Base-by-base conservation (phyloP, 176 grass and related monocot species). In the Puya raimondii region DNA sequence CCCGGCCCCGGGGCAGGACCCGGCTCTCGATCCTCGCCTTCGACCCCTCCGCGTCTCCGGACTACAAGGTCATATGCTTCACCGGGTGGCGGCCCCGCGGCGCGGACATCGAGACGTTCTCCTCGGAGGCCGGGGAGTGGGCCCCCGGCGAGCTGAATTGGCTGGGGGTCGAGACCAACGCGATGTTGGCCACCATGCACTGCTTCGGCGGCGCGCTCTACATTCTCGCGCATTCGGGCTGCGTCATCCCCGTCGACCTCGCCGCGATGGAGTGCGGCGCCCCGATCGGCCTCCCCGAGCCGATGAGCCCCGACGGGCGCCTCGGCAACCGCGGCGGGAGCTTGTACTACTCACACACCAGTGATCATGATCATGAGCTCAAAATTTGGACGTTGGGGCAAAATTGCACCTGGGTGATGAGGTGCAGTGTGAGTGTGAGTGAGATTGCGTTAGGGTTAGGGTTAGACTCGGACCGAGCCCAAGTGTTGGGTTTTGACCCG, bases 171-270 rank as follows among this genome's bases (percentile, higher is more conserved):
- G 74, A 81, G 70, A 86, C 87, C 53, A 83, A 91, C 72, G 61
- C 88, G 72, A 91, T 96, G 82, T 88, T 85, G 2, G 83, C 91
- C 58, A 96, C 85, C 75, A 91, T 86, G 81, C 85, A 91, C 82
- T 88, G 81, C 83, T 81, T 47, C 72, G 76, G 29, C 66, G 74
- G 85, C 53, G 64, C 79, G 23, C 80, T 91, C 42, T 80, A 96
- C 73, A 79, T 96, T 29, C 85, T 91, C 16, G 88, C 91, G 0
- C 84, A 96, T 74, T 82, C 91, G 48, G 82, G 84, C 76, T 78
- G 84, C 70, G 65, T 89, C 63, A 83, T 89, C 11, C 68, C 76
- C 33, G 66, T 91, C 74, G 75, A 91, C 68, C 89, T 96, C 1
- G 63, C 1, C 16, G 53, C 74, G 74, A 66, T 85, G 79, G 5